Conservation (phyloP, 768 basidiomycete genomes). For the Leccinum barrowsii region DNA sequence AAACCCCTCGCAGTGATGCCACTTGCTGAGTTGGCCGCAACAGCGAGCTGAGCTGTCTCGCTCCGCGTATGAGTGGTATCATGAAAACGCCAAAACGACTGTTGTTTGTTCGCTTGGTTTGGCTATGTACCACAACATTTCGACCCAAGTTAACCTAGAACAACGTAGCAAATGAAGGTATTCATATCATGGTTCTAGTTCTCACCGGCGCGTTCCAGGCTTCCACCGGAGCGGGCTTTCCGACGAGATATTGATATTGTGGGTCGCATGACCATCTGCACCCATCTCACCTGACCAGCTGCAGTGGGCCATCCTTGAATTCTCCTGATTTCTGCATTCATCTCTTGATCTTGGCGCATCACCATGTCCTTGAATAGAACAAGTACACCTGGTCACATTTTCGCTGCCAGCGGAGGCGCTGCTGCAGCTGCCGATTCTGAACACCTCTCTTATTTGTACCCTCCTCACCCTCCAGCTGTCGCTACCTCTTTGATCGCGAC, state of each 20-base stretch:
- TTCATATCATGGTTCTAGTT: neutral
- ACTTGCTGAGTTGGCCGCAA: conserved; percentile 3
- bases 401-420: conserved; percentile 19
- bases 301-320: neutral
- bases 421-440: conserved; percentile 6
- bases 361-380: neutral
- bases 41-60: conserved; percentile 5
- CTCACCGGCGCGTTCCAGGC: neutral
- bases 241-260: neutral
- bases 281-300: neutral
- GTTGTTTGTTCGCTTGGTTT: neutral
- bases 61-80: conserved; percentile 5
- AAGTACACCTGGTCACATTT: conserved; percentile 29
- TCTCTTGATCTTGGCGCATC: neutral
- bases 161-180: neutral
- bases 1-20: neutral
- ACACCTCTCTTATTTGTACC: conserved; percentile 32
- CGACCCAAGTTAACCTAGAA: neutral
- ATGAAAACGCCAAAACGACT: neutral
- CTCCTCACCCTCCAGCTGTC: conserved; percentile 39
- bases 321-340: neutral
- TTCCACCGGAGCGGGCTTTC: conserved; percentile 3
- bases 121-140: neutral
- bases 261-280: neutral
- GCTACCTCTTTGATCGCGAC: conserved; percentile 42